These are phyloP conservation scores for Nemophila menziesii DNA, from an alignment of 257 asterid genomes.

Conservation along the genomic window DNA sequence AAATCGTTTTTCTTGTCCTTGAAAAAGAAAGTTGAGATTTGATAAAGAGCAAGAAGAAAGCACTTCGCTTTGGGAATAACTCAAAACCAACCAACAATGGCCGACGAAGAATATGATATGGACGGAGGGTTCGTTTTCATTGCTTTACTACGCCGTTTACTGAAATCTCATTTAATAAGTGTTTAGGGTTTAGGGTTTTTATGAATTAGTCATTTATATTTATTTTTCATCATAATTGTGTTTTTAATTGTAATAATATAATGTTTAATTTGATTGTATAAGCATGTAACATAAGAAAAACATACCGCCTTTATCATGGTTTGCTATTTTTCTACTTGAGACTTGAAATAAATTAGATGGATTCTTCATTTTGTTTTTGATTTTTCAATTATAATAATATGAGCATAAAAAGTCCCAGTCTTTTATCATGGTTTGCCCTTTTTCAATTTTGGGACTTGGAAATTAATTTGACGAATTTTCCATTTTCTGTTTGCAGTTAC, in stretches of 20 bases:
- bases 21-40: not conserved
- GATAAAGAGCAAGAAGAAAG: not conserved
- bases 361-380: too few species aligned
- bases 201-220: too few species aligned
- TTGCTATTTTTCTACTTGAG: too few species aligned
- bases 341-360: too few species aligned
- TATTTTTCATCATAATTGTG: too few species aligned
- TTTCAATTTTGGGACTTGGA: not conserved
- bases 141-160: not conserved
- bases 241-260: too few species aligned
- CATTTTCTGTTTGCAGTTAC: constrained; percentile 27
- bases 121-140: constrained; percentile 47
- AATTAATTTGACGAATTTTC: not conserved
- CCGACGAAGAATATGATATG: constrained; percentile 87
- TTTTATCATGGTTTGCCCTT: too few species aligned
- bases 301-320: too few species aligned
- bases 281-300: too few species aligned
- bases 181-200: not conserved
- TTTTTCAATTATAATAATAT: too few species aligned
- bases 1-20: not conserved
- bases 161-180: not conserved
- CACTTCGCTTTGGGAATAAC: not conserved
- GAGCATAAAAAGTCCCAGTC: too few species aligned
- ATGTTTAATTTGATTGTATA: too few species aligned
- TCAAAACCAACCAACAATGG: constrained; percentile 27